These are phyloP conservation scores for Ceratocystis destructans DNA, from an alignment of 2,329 filamentous ascomycete genomes.

Conservation along the genomic window DNA sequence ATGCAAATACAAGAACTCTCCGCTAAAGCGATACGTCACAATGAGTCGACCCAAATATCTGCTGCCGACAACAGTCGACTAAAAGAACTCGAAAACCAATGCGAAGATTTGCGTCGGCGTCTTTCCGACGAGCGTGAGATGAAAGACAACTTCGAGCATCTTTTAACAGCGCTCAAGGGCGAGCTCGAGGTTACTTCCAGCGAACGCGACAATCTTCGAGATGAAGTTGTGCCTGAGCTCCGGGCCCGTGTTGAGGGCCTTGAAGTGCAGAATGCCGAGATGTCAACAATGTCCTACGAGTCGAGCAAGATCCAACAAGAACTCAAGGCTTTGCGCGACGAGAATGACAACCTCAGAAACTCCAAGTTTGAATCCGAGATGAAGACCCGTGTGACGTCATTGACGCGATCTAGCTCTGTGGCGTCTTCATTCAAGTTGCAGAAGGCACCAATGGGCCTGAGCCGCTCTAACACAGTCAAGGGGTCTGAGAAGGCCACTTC, in stretches of 20 bases:
- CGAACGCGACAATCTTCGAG: conserved; percentile 81
- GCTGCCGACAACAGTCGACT: conserved; percentile 47
- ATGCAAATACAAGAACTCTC: conserved; percentile 72
- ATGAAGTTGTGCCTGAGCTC: conserved; percentile 73
- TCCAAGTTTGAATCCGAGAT: conserved; percentile 23
- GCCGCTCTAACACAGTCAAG: conserved; percentile 48
- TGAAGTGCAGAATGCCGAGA: conserved; percentile 58
- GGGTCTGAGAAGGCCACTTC: conserved; percentile 23
- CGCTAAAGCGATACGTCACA: conserved; percentile 55
- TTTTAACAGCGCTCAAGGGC: conserved; percentile 67
- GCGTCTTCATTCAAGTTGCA: conserved; percentile 26
- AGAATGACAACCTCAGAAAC: conserved; percentile 48
- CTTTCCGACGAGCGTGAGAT: conserved; percentile 72
- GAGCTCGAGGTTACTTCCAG: conserved; percentile 73
- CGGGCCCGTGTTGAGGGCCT: conserved; percentile 63
- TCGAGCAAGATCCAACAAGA: conserved; percentile 79
- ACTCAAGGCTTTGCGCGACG: conserved; percentile 52
- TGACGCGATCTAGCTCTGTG: conserved; percentile 24
- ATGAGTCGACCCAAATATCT: conserved; percentile 40
- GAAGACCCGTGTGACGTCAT: conserved; percentile 18
- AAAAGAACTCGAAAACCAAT: conserved; percentile 62
- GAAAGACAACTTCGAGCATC: conserved; percentile 88
- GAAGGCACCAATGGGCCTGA: conserved; percentile 28
- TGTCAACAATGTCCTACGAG: conserved; percentile 63
- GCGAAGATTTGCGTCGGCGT: conserved; percentile 72